Evolutionary conservation across 2,329 filamentous ascomycete species (phyloP).

Genomic region (Fusarium acutatum): DNA sequence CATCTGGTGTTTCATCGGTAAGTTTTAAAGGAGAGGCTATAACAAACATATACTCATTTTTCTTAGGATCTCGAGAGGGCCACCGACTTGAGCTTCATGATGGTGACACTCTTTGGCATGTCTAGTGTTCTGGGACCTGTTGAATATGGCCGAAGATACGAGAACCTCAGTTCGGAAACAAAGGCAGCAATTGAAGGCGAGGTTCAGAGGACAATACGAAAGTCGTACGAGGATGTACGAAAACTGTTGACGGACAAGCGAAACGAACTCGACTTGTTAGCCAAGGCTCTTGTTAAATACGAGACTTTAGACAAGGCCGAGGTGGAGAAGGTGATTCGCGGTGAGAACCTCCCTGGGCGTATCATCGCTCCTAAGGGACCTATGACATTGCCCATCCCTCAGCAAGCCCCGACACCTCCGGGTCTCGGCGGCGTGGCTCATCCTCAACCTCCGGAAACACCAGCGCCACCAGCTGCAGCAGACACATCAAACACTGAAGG

Average conservation of each 20-base stretch:
- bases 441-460: slow-evolving; percentile 46
- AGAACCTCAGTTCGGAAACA: slow-evolving; percentile 83
- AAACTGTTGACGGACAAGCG: slow-evolving; percentile 77
- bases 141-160: slow-evolving; percentile 83
- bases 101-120: slow-evolving; percentile 93
- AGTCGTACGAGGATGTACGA: slow-evolving; percentile 78
- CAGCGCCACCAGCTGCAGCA: slow-evolving; percentile 48
- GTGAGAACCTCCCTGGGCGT: slow-evolving; percentile 80
- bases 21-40: slow-evolving; percentile 45
- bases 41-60: slow-evolving; percentile 38
- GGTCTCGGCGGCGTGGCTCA: slow-evolving; percentile 48
- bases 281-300: slow-evolving; percentile 90
- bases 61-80: slow-evolving; percentile 81
- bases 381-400: slow-evolving; percentile 50
- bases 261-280: slow-evolving; percentile 86
- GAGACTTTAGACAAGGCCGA: slow-evolving; percentile 91
- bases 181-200: slow-evolving; percentile 88
- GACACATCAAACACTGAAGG: slow-evolving; percentile 38
- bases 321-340: slow-evolving; percentile 87
- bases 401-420: slow-evolving; percentile 46
- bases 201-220: slow-evolving; percentile 84
- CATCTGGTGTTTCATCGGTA: slow-evolving; percentile 84
- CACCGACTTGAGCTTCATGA: slow-evolving; percentile 82
- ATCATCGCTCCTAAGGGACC: slow-evolving; percentile 63
- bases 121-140: slow-evolving; percentile 88